Percentiles rank a stretch among this genome's conserved stretches.
phyloP scores from a whole-genome alignment of 768 basidiomycete genomes.

The Lyophyllum shimeji region DNA sequence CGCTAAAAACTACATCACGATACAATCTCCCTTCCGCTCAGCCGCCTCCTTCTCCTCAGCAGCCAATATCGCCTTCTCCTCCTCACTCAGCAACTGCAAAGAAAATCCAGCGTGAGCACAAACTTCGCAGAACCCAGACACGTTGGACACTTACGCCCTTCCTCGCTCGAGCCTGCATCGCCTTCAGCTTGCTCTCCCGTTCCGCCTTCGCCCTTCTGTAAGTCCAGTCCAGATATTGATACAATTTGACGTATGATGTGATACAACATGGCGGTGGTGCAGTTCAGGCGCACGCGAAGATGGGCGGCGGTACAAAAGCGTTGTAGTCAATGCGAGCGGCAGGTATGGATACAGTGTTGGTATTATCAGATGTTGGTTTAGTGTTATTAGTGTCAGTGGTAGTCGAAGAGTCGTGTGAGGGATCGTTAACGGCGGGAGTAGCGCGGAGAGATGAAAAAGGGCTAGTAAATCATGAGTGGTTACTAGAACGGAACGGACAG shows the following conservation, averaged over 20 bases:
- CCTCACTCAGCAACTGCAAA: slow-evolving; percentile 54
- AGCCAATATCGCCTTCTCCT: slow-evolving; percentile 61
- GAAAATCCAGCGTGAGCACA: not conserved
- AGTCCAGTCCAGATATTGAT: slow-evolving; percentile 11
- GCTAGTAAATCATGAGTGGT: slow-evolving; percentile 69
- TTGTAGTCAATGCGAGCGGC: slow-evolving; percentile 37
- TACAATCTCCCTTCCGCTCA: slow-evolving; percentile 51
- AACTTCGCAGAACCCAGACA: not conserved
- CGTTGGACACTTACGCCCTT: slow-evolving; percentile 59
- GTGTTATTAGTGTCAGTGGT: slow-evolving; percentile 11
- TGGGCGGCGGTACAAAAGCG: slow-evolving; percentile 65
- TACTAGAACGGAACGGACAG: slow-evolving; percentile 32
- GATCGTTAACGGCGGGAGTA: slow-evolving; percentile 14
- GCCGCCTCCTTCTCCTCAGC: slow-evolving; percentile 46
- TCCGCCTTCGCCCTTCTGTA: slow-evolving; percentile 73
- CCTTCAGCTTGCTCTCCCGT: slow-evolving; percentile 65
- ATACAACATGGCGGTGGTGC: slow-evolving; percentile 22
- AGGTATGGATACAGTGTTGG: slow-evolving; percentile 33
- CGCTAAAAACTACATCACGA: slow-evolving; percentile 47
- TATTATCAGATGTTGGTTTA: slow-evolving; percentile 14
- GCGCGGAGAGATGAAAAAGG: slow-evolving; percentile 29
- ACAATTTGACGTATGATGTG: slow-evolving; percentile 17
- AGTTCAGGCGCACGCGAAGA: slow-evolving; percentile 66
- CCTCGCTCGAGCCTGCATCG: slow-evolving; percentile 70
- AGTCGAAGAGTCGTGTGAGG: slow-evolving; percentile 4